Evolutionary conservation across 129 eudicot genomes (phyloP), one percentile per base, ranked within the genome.

Genomic region (Glebionis coronaria): DNA sequence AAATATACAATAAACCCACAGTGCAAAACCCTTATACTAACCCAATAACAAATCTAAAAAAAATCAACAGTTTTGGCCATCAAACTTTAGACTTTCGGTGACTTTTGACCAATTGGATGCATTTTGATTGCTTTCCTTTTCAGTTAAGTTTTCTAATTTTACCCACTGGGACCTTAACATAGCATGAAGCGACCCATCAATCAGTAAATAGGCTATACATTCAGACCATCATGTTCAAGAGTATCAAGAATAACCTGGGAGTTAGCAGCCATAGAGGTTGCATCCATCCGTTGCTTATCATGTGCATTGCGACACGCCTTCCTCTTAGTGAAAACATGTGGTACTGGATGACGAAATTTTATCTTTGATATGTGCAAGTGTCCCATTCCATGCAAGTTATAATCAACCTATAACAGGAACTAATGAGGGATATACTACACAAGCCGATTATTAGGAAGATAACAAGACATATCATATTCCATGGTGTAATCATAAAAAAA

Each of bases 321-420:
- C 78, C 73, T 66, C 27, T 45, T 60, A 21, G 74, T 68, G 45
- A 65, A 47, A 73, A 61, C 82, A 70, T 81, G 81, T 54, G 93
- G 99, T 63, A 90, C 79, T 61, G 99, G 97, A 75, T 60, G 72
- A 13, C 99, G 97, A 56, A 94, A 89, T 82, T 81, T 94, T 78
- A 87, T 70, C 85, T 83, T 94, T 65, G 95, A 83, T 63, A 87
- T 88, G 76, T 94, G 97, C 62, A 94, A 65, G 76, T 82, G 93
- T 13, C 97, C 99, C 99, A 94, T 94, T 35, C 99, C 99, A 72
- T 86, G 92, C 78, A 94, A 75, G 73, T 94, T 90, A 65, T 89
- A 83, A 78, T 94, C 95, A 65, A 89, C 73, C 99, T 94, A 70
- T 46, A n/a, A 20, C 45, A 35, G 29, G 3, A 8, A 72, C 51